Percentiles rank a stretch among this genome's conserved stretches.
Conservation (phyloP, 352 stramenopile genomes). For the Phytophthora rubi region DNA sequence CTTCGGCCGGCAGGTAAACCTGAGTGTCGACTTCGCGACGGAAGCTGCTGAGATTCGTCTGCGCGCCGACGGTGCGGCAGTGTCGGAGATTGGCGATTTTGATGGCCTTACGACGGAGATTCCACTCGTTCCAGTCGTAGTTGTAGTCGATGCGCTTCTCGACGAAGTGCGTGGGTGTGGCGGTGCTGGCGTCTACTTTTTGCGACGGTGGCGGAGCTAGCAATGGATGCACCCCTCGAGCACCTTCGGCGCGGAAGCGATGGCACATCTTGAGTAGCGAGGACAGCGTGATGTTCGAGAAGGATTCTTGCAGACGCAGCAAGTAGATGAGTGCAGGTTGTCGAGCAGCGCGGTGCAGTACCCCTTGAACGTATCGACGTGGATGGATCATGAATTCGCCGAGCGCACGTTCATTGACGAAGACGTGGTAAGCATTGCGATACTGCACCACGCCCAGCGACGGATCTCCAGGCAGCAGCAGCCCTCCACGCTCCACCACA, state of each 20-base stretch:
- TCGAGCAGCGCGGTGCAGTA: conserved; percentile 70
- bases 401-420: conserved; percentile 90
- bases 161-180: conserved; percentile 92
- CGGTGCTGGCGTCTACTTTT: conserved; percentile 89
- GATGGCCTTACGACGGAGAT: conserved; percentile 86
- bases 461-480: conserved; percentile 92
- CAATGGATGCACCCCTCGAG: conserved; percentile 61
- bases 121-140: conserved; percentile 97
- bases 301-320: conserved; percentile 86
- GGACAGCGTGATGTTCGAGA: conserved; percentile 78
- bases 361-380: conserved; percentile 73
- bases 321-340: conserved; percentile 94
- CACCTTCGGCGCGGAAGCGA: conserved; percentile 44
- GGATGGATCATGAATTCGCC: conserved; percentile 90
- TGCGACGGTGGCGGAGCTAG: conserved; percentile 53
- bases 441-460: conserved; percentile 92
- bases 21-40: conserved; percentile 88
- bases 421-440: conserved; percentile 92
- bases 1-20: conserved; percentile 74
- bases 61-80: conserved; percentile 86
- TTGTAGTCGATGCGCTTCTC: conserved; percentile 92
- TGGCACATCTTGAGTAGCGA: conserved; percentile 74
- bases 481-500: conserved; percentile 83
- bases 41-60: conserved; percentile 92
- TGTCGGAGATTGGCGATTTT: conserved; percentile 93